Base-by-base conservation (phyloP, 345 rosid species). In the Populus alba region DNA sequence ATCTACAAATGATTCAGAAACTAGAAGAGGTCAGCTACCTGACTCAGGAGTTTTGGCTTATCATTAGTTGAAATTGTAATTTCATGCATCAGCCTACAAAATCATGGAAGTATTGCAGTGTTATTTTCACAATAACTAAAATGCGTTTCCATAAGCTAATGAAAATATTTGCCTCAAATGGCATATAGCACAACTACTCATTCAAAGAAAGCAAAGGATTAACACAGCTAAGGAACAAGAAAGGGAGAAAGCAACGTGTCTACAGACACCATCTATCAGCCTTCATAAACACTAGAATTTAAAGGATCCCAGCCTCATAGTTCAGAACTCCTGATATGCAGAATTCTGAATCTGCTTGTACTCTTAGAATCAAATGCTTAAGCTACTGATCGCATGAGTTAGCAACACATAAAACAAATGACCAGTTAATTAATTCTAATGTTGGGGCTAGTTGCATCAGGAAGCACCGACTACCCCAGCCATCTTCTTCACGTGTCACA, bases 1-100 rank as follows among this genome's bases (percentile, higher is more conserved):
- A 75, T 70, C 79, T 27, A 68, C n/a, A 53, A 29, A 80, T 71
- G 76, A 75, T 72, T 49, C 72, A 49, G 62, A 71, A 35, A 57
- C 61, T 38, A 45, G 61, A 68, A 71, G 29, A 79, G 51, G 27
- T 75, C 25, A 65, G 67, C 39, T 83, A 91, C 95, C 95, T 87
- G 91, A 62, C 90, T 82, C 8, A 90, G 88, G 75, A 91, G 90
- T 80, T 90, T 90, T 70, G 89, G 92, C 81, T 87, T 84, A 85
- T 90, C 95, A 81, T 37, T 80, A 68, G 95, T 90, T 62, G 93
- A 88, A 77, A 91, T 86, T 23, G 91, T 90, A 71, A 91, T 88
- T 85, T 91, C 95, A 82, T 90, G 93, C 91, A 84, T 84, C 75
- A 87, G 76, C 92, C 96, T 91, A 65, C 83, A 77, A 78, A 81